Percentiles rank a stretch among this genome's conserved stretches.
Evolutionary conservation across 2,329 filamentous ascomycete species (phyloP).

Genomic region (Gaeumannomyces tritici): DNA sequence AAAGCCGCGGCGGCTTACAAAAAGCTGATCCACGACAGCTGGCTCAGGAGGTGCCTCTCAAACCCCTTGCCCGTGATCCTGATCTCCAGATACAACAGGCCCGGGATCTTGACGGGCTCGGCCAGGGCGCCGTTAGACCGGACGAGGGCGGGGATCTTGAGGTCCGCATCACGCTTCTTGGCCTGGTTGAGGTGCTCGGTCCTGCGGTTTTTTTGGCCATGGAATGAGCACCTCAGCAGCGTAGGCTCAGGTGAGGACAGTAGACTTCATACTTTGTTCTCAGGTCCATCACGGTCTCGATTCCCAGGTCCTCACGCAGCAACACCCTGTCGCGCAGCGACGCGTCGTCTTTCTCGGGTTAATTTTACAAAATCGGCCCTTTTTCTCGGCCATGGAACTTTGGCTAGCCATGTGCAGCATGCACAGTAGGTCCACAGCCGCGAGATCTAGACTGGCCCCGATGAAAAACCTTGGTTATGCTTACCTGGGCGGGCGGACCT

Average conservation of each 20-base stretch:
- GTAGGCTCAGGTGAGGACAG: background rate
- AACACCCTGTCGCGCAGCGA: conserved; percentile 51
- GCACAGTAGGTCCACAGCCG: background rate
- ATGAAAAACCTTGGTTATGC: background rate
- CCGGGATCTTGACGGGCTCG: conserved; percentile 51
- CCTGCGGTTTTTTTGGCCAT: conserved; percentile 26
- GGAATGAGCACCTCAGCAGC: background rate
- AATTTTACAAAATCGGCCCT: background rate
- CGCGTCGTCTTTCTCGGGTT: conserved; percentile 50
- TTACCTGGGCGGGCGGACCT: conserved; percentile 50
- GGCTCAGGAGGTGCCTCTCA: conserved; percentile 56
- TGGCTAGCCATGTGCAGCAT: too few relatives aligned
- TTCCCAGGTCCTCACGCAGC: conserved; percentile 49
- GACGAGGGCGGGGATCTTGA: conserved; percentile 31
- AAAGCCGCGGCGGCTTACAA: conserved; percentile 31
- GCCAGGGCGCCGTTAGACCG: conserved; percentile 40
- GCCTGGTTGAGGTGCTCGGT: conserved; percentile 65
- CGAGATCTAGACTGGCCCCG: background rate
- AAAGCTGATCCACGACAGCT: conserved; percentile 58
- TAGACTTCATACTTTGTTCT: conserved; percentile 52
- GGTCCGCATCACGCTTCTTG: conserved; percentile 45
- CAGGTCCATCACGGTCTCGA: conserved; percentile 70
- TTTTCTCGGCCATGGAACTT: too few relatives aligned
- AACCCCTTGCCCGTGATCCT: conserved; percentile 67
- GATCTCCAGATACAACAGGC: conserved; percentile 54